Percentiles rank a stretch among this genome's conserved stretches.
Evolutionary conservation across 1,284 basidiomycete genomes (phyloP).

Genomic region (Pyrrhoderma noxium): DNA sequence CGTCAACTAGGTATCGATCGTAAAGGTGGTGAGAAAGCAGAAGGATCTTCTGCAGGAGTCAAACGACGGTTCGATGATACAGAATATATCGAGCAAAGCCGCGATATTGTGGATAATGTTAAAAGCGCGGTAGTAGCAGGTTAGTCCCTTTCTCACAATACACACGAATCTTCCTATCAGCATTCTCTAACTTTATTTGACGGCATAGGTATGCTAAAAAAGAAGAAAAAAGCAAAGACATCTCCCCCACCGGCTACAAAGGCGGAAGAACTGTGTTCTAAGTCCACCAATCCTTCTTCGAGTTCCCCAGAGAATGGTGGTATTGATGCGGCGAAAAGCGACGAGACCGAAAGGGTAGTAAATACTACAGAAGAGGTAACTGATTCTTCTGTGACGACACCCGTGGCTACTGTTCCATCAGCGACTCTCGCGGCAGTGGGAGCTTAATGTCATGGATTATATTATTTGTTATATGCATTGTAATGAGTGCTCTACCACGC

Average conservation of each 20-base stretch:
- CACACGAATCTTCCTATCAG: neutral
- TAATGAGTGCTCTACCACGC: too few relatives aligned
- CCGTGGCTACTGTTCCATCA: slow-evolving; percentile 20
- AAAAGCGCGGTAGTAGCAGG: slow-evolving; percentile 85
- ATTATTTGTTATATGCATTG: neutral
- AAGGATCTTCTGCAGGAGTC: slow-evolving; percentile 55
- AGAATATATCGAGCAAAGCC: slow-evolving; percentile 87
- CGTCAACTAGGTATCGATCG: slow-evolving; percentile 67
- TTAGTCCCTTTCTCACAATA: slow-evolving; percentile 25
- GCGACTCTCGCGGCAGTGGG: slow-evolving; percentile 16
- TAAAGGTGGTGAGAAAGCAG: slow-evolving; percentile 31
- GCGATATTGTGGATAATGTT: slow-evolving; percentile 88
- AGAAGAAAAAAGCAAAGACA: slow-evolving; percentile 77
- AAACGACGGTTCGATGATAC: slow-evolving; percentile 91
- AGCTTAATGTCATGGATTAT: slow-evolving; percentile 6
- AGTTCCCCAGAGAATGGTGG: neutral
- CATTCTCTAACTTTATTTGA: slow-evolving; percentile 7
- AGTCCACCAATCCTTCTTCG: slow-evolving; percentile 11
- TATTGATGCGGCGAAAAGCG: neutral
- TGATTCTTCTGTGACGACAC: slow-evolving; percentile 20
- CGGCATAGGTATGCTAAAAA: slow-evolving; percentile 65
- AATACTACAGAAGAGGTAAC: slow-evolving; percentile 18
- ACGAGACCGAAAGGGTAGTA: slow-evolving; percentile 3
- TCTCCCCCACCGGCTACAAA: slow-evolving; percentile 27
- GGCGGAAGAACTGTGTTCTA: slow-evolving; percentile 7